Conservation (phyloP, 805 yeast genomes). For the Candida manassasensis region DNA sequence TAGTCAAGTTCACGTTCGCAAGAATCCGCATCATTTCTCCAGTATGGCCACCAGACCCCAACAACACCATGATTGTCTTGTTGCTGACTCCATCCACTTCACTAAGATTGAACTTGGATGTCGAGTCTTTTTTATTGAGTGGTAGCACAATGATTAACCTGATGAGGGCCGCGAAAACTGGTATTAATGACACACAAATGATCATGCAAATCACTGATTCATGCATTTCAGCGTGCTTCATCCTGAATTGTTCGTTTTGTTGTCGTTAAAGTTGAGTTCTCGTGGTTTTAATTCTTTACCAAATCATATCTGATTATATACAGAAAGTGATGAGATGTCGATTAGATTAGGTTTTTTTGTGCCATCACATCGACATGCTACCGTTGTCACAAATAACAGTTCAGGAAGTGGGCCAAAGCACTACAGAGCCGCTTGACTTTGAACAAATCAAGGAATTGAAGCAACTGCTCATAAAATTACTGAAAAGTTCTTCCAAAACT, state of each 20-base stretch:
- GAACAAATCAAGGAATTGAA: conserved; percentile 1
- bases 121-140: background rate
- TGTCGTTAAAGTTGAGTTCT: no score
- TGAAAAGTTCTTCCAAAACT: background rate
- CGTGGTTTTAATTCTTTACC: no score
- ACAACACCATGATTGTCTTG: conserved; percentile 48
- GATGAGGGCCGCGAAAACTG: background rate
- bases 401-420: no score
- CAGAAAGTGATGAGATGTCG: no score
- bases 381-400: no score
- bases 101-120: background rate
- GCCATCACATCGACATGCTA: no score
- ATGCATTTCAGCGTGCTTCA: no score
- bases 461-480: background rate
- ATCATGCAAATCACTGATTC: conserved; percentile 1
- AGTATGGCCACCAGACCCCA: conserved; percentile 97
- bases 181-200: background rate
- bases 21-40: conserved; percentile 88
- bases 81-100: background rate
- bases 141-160: conserved; percentile 1
- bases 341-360: no score
- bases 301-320: no score
- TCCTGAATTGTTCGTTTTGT: no score
- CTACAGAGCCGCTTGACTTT: no score
- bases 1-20: conserved; percentile 26